Base-by-base conservation (phyloP, 1,284 basidiomycete species). In the Trametes pubescens region DNA sequence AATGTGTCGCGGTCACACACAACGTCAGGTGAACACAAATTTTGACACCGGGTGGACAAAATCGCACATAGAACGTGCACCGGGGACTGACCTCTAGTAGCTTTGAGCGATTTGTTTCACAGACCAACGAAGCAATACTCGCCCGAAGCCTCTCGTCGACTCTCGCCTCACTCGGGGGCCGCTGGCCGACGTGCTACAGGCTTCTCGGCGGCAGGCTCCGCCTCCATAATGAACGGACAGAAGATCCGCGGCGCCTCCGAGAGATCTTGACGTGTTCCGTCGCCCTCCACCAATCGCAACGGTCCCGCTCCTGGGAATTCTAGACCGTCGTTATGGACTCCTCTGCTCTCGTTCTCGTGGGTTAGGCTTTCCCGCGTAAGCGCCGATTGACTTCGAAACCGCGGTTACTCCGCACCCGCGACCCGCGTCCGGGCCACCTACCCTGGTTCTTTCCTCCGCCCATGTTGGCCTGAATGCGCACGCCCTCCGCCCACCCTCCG, bases 311-410 rank as follows among this genome's bases (percentile, higher is more conserved):
- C 57, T 68, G 67, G 40, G 67, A 69, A 57, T 18, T 18, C 53
- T 38, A 53, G 40, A 32, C 35, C 34, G 62, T 65, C 38, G 58
- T 65, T 69, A 66, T 62, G 67, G 67, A 46, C 51, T 38, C 51
- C 65, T 69, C 62, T 55, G 67, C 61, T 62, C 60, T 57, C 54
- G 53, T 51, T 61, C 60, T 66, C 57, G 67, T 51, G 62, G 57
- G 54, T 57, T 65, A 61, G 61, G 46, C 51, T 59, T 61, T 59
- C 52, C 61, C 51, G 56, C 59, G 46, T 65, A 61, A 53, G 59
- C 55, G 47, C 58, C 57, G 24, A 18, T 8, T 32, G 24, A 18
- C 47, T 40, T 57, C 61, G 47, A 54, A 26, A 26, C 60, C 59
- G 61, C 63, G 52, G 44, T 55, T 63, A 18, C 49, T 55, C 61